Conservation (phyloP, 345 rosid genomes). For the Citrus mangshanensis region DNA sequence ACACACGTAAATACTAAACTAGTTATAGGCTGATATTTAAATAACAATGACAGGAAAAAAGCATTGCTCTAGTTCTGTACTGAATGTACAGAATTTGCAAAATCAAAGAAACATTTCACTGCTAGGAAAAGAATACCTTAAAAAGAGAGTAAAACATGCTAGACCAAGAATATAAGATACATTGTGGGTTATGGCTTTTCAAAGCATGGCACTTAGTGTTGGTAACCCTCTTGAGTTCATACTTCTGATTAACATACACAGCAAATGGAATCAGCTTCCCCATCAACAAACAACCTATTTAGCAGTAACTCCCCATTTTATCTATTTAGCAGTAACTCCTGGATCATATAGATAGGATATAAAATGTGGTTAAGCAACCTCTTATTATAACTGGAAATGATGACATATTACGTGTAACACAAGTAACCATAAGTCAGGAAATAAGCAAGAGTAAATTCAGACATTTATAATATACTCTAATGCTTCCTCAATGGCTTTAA, state of each 20-base stretch:
- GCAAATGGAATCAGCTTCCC: no score
- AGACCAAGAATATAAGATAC: neutral
- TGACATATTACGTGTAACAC: neutral
- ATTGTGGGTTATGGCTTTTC: neutral
- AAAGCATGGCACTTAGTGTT: neutral
- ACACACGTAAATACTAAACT: no score
- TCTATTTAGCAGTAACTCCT: no score
- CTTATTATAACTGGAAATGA: neutral
- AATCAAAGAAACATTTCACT: neutral
- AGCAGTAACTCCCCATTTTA: no score
- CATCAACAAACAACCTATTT: neutral
- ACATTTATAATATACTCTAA: neutral
- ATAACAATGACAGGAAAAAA: slow-evolving; percentile 1
- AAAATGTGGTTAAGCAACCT: neutral
- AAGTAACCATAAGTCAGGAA: neutral
- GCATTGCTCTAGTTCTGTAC: neutral
- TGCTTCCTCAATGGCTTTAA: neutral
- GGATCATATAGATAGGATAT: neutral
- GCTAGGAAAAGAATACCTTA: neutral
- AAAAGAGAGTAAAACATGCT: neutral
- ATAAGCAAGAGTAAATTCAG: neutral
- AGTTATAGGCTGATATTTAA: neutral
- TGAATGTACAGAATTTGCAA: neutral
- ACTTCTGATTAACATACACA: neutral
- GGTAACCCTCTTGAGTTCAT: neutral